Evolutionary conservation across 2,329 filamentous ascomycete genomes (phyloP).

Genomic region (Ophiostoma australiae): DNA sequence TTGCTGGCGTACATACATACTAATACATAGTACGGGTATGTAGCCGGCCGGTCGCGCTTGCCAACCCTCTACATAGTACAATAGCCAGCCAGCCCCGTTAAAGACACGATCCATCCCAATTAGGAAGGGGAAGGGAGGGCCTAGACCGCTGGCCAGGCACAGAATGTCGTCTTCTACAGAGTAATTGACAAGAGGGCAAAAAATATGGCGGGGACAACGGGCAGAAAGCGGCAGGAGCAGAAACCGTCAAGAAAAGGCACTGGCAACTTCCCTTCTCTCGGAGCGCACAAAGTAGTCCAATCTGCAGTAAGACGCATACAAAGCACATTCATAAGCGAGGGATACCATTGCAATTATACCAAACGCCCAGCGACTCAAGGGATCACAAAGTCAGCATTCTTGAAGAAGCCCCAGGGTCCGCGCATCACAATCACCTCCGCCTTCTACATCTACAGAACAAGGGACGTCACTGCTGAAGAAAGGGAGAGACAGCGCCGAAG

Average conservation of each 20-base stretch:
- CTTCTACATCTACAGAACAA: conserved; percentile 16
- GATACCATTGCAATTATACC: conserved; percentile 15
- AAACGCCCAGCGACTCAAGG: conserved; percentile 3
- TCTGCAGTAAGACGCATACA: not conserved
- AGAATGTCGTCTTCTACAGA: conserved; percentile 3
- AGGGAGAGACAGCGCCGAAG: conserved; percentile 18
- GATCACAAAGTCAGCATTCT: conserved; percentile 18
- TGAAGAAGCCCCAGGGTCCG: conserved; percentile 10
- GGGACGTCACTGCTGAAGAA: conserved; percentile 15
- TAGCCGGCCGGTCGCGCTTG: conserved; percentile 1
- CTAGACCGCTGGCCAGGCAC: conserved; percentile 13
- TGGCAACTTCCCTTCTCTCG: not conserved
- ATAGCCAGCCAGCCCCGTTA: not conserved
- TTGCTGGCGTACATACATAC: not conserved
- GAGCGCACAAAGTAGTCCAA: not conserved
- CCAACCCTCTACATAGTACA: not conserved
- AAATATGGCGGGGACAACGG: conserved; percentile 15
- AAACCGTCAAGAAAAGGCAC: not conserved
- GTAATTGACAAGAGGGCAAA: not conserved
- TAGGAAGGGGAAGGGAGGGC: conserved; percentile 20
- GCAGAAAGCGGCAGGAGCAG: conserved; percentile 8
- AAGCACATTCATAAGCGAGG: not conserved
- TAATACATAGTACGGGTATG: not conserved
- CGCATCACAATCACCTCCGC: conserved; percentile 15
- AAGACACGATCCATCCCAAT: conserved; percentile 21